Percentiles rank a stretch among this genome's conserved stretches.
phyloP scores from a whole-genome alignment of 768 basidiomycete species.

The Suillus decipiens region DNA sequence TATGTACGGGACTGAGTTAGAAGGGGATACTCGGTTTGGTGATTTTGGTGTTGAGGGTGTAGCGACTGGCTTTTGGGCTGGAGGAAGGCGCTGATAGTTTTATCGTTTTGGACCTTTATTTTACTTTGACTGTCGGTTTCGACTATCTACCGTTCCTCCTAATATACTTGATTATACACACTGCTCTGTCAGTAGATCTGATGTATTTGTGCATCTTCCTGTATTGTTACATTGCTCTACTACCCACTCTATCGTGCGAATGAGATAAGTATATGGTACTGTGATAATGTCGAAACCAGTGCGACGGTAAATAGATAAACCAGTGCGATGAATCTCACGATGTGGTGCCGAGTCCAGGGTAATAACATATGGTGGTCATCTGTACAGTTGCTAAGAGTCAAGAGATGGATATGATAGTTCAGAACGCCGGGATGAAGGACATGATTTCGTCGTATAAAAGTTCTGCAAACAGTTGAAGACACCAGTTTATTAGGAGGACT shows the following conservation, averaged over 20 bases:
- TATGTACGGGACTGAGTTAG: conserved; percentile 84
- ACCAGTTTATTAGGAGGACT: background rate
- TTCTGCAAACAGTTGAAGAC: conserved; percentile 35
- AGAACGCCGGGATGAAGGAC: conserved; percentile 69
- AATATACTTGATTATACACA: conserved; percentile 6
- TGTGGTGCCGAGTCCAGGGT: background rate
- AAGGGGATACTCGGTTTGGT: conserved; percentile 81
- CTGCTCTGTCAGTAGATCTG: conserved; percentile 2
- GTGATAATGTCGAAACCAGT: conserved; percentile 2
- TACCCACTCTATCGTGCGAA: background rate
- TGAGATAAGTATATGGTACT: background rate
- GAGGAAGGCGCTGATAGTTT: conserved; percentile 41
- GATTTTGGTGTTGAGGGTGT: conserved; percentile 82
- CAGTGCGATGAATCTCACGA: background rate
- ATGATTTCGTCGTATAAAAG: conserved; percentile 84
- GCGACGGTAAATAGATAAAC: background rate
- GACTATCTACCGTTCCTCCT: conserved; percentile 4
- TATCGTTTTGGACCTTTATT: background rate
- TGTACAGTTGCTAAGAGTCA: background rate
- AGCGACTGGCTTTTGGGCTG: conserved; percentile 70
- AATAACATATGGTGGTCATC: background rate
- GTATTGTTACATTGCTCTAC: conserved; percentile 1
- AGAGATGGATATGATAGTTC: conserved; percentile 17
- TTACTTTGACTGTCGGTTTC: background rate
- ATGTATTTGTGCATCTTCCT: conserved; percentile 3